Base-by-base conservation (phyloP, 2,329 filamentous ascomycete species). In the Aspergillus intermedius region DNA sequence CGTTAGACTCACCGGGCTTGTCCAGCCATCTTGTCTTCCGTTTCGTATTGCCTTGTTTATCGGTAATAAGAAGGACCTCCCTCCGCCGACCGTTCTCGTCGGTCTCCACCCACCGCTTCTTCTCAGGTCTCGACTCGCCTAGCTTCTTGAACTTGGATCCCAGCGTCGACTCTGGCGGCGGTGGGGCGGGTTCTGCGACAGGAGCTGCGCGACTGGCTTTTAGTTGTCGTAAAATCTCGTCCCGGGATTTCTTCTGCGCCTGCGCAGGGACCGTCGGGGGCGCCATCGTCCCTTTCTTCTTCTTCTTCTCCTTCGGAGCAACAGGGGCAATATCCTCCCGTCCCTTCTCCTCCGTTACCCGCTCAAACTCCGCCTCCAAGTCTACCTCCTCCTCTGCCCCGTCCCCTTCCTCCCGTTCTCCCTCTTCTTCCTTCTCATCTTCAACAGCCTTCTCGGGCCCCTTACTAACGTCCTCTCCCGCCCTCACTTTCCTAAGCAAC, bases 311-410 rank as follows among this genome's bases (percentile, higher is more conserved):
- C 55, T 74, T 60, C 47, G 63, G 66, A 3, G 56, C 61, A 10
- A 58, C 62, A 42, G 59, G 55, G 13, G 58, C 48, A n/a, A 65
- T 50, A 15, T 69, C 62, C 22, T 60, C 55, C 21, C 58, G 60
- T 37, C 60, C 67, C 32, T 69, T 61, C 50, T 66, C 61, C 40
- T 73, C 72, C 34, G 74, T 51, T 10, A 72, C 51, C 17, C 63
- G 62, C 47, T 75, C 73, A 52, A 75, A 68, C 48, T 84, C 83
- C 32, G 84, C 83, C 46, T 91, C 87, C 17, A 85, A 69, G 56
- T 83, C 76, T 39, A 73, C 63, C 12, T 49, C 45, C 62, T 35
- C 50, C 48, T 84, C 83, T 32, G 84, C 83, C 10, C 25, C 25
- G 46, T 91, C 87, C 15, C 84, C 69, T 57, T 83, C 76, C 37